These are phyloP conservation scores for Hydnomerulius pinastri DNA, from an alignment of 768 basidiomycete species.

Conservation along the genomic window DNA sequence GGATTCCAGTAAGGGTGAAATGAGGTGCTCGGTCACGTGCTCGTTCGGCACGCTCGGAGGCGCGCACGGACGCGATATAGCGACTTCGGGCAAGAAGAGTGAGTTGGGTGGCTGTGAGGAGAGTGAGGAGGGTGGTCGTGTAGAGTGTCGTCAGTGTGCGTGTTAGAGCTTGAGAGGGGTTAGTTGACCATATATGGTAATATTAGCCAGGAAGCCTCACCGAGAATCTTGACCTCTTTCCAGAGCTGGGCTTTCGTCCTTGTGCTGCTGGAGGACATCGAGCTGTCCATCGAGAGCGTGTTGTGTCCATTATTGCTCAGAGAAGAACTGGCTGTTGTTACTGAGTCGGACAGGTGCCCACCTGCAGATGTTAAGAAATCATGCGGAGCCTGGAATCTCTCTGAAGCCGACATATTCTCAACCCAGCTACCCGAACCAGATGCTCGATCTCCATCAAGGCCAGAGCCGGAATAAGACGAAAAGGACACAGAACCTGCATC, in stretches of 20 bases:
- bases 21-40: conserved; percentile 42
- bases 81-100: conserved; percentile 80
- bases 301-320: conserved; percentile 22
- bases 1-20: conserved; percentile 25
- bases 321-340: conserved; percentile 40
- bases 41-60: conserved; percentile 61
- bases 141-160: conserved; percentile 86
- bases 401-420: conserved; percentile 36
- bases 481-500: conserved; percentile 45
- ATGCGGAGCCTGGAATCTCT: conserved; percentile 1
- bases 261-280: conserved; percentile 20
- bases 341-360: conserved; percentile 40
- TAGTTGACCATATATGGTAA: conserved; percentile 1
- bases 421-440: conserved; percentile 49
- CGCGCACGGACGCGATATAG: conserved; percentile 70
- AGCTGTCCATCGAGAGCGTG: conserved; percentile 1
- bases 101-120: conserved; percentile 88
- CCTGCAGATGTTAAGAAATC: conserved; percentile 13
- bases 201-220: conserved; percentile 50
- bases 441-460: conserved; percentile 39
- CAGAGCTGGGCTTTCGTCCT: conserved; percentile 83
- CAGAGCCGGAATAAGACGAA: conserved; percentile 41
- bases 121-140: conserved; percentile 77
- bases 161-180: conserved; percentile 66
- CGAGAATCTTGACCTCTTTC: conserved; percentile 82